Evolutionary conservation across 805 yeast genomes (phyloP).

Genomic region (Candida krabiensis): DNA sequence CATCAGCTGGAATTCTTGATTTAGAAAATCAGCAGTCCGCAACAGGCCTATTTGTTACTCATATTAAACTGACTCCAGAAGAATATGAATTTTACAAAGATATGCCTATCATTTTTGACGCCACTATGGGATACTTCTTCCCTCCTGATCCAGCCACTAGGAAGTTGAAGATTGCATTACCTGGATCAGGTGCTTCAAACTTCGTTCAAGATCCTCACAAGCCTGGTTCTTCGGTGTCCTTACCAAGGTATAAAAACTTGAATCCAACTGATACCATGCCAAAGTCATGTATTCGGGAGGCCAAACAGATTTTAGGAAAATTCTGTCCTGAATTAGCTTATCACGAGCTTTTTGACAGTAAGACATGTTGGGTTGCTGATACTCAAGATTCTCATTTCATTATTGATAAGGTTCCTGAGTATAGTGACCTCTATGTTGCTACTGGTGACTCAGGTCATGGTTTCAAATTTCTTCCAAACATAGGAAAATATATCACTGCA

Average conservation of each 20-base stretch:
- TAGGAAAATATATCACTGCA: constrained; percentile 42
- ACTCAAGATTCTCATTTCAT: constrained; percentile 42
- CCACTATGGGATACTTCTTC: constrained; percentile 48
- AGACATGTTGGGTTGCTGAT: constrained; percentile 42
- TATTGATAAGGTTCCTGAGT: constrained; percentile 38
- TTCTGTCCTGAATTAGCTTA: constrained; percentile 42
- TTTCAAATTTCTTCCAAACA: constrained; percentile 46
- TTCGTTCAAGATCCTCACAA: constrained; percentile 21
- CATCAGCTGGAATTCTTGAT: constrained; percentile 37
- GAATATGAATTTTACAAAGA: constrained; percentile 38
- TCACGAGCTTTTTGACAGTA: constrained; percentile 35
- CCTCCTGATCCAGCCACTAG: constrained; percentile 46
- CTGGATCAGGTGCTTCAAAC: constrained; percentile 34
- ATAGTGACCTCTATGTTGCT: constrained; percentile 37
- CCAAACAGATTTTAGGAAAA: constrained; percentile 31
- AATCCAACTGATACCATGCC: constrained; percentile 41
- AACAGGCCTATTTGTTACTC: constrained; percentile 40
- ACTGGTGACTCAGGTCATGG: constrained; percentile 52
- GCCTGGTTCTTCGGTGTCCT: constrained; percentile 22
- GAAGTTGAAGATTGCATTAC: constrained; percentile 40
- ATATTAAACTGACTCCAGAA: constrained; percentile 35
- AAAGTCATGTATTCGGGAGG: constrained; percentile 27
- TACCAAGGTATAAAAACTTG: constrained; percentile 39
- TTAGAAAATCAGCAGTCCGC: constrained; percentile 36
- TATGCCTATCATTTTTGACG: constrained; percentile 45